phyloP scores from a whole-genome alignment of 331 rosid genomes.

The Telfairia occidentalis region DNA sequence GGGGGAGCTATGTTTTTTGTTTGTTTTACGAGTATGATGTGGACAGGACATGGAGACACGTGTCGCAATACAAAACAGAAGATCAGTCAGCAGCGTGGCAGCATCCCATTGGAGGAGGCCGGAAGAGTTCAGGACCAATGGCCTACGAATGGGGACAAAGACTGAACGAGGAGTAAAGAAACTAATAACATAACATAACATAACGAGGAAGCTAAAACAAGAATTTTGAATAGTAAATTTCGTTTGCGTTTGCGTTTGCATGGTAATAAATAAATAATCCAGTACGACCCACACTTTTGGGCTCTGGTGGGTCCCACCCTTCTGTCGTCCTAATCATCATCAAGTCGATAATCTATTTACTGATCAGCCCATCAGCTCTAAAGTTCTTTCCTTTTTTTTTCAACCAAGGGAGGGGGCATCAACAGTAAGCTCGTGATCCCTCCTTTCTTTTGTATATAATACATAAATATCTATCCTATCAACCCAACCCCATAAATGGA shows the following conservation, averaged over 20 bases:
- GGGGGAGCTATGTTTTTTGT: too few species aligned
- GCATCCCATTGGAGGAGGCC: neutral
- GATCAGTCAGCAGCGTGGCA: neutral
- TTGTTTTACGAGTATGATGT: neutral
- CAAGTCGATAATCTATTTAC: neutral
- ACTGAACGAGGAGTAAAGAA: neutral
- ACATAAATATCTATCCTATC: constrained; percentile 3
- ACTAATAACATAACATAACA: neutral
- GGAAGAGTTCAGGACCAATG: neutral
- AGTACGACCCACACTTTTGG: neutral
- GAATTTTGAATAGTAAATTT: too few species aligned
- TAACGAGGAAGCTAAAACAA: neutral
- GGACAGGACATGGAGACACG: constrained; percentile 1
- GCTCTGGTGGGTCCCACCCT: neutral
- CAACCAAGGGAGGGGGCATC: neutral
- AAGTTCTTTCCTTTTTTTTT: neutral
- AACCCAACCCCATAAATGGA: too few species aligned
- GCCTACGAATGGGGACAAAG: neutral
- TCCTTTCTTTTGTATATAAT: neutral
- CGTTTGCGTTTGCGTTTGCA: neutral
- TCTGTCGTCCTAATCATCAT: neutral
- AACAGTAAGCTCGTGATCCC: constrained; percentile 11
- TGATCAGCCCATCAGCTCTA: neutral
- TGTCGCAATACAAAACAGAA: neutral
- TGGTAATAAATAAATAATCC: neutral